Conservation (phyloP, 2,329 filamentous ascomycete species). For the Cryphonectria naterciae region DNA sequence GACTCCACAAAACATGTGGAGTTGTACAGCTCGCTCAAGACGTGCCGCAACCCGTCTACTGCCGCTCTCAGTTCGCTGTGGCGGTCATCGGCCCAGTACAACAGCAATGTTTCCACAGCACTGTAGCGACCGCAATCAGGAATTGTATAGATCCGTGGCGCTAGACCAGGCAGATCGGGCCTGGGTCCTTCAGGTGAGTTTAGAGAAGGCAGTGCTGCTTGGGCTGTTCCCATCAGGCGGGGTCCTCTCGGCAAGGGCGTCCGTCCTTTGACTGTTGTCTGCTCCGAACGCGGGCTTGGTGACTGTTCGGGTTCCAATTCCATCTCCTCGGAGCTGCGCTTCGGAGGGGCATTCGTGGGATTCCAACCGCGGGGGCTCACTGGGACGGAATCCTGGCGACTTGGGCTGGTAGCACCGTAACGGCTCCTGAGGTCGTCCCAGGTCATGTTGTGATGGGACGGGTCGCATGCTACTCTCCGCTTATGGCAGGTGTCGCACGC, state of each 20-base stretch:
- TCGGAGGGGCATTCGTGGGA: constrained; percentile 38
- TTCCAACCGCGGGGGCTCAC: constrained; percentile 28
- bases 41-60: constrained; percentile 52
- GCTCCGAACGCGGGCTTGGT: constrained; percentile 37
- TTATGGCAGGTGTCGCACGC: constrained; percentile 61
- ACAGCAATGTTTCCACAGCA: constrained; percentile 55
- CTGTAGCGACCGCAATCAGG: constrained; percentile 60
- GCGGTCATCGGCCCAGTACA: constrained; percentile 61
- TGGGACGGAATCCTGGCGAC: constrained; percentile 21
- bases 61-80: constrained; percentile 46
- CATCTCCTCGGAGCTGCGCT: constrained; percentile 57
- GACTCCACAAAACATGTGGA: constrained; percentile 53
- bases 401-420: constrained; percentile 29
- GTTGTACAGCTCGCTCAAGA: constrained; percentile 57
- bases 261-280: constrained; percentile 52
- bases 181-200: background rate
- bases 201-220: background rate
- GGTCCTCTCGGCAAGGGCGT: constrained; percentile 62
- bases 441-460: constrained; percentile 4
- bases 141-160: constrained; percentile 38
- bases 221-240: constrained; percentile 54
- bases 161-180: too few species aligned
- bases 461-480: constrained; percentile 52
- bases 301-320: constrained; percentile 51
- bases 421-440: constrained; percentile 15